phyloP scores from a whole-genome alignment of 306 rosid genomes.

The Castanea crenata region DNA sequence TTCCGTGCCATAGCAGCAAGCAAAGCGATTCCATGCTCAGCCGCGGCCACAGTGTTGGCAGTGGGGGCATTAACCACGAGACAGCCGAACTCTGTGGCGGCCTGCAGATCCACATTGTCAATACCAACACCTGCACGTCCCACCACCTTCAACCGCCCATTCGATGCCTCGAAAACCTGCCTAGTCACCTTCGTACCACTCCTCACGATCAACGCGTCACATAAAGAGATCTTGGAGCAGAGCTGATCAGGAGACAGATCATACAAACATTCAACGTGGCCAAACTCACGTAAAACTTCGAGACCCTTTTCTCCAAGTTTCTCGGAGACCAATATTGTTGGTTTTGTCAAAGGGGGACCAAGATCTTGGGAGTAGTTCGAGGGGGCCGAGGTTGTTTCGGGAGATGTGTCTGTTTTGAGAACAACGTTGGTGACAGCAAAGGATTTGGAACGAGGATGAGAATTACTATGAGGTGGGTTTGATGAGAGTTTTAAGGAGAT shows the following conservation, averaged over 20 bases:
- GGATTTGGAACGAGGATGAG: not conserved
- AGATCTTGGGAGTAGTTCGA: slow-evolving; percentile 7
- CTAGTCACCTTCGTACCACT: slow-evolving; percentile 81
- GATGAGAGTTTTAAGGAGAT: slow-evolving; percentile 22
- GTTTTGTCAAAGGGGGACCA: not conserved
- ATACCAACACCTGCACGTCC: slow-evolving; percentile 97
- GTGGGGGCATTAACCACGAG: slow-evolving; percentile 89
- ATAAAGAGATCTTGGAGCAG: slow-evolving; percentile 58
- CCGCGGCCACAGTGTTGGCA: slow-evolving; percentile 84
- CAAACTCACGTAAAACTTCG: slow-evolving; percentile 49
- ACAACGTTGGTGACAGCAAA: slow-evolving; percentile 29
- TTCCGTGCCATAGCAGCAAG: slow-evolving; percentile 86
- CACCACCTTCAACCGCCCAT: slow-evolving; percentile 83
- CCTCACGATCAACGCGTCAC: slow-evolving; percentile 81
- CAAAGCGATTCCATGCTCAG: slow-evolving; percentile 85
- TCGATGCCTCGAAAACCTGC: slow-evolving; percentile 58
- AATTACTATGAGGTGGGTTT: not conserved
- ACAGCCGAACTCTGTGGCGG: slow-evolving; percentile 89
- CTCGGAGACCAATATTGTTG: slow-evolving; percentile 74
- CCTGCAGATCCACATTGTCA: slow-evolving; percentile 91
- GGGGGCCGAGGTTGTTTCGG: not conserved
- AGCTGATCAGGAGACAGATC: slow-evolving; percentile 57
- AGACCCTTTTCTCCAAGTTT: slow-evolving; percentile 85
- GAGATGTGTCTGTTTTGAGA: slow-evolving; percentile 30
- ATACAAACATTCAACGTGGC: slow-evolving; percentile 62